phyloP scores from a whole-genome alignment of 1,139 yeast species.

The Trichomonascaceae sp. region DNA sequence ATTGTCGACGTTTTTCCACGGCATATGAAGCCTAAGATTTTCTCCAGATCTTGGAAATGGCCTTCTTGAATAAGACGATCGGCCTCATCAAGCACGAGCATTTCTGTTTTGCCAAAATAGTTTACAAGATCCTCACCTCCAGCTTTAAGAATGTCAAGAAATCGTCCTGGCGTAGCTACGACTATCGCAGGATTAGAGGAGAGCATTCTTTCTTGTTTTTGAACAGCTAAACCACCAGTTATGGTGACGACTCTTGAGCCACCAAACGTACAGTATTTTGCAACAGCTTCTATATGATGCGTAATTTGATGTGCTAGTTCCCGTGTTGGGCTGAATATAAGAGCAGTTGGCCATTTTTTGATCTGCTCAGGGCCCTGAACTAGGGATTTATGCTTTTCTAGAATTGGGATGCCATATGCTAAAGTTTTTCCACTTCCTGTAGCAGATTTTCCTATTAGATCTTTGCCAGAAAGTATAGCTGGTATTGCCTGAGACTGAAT shows the following conservation, averaged over 20 bases:
- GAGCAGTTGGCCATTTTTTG: slow-evolving; percentile 53
- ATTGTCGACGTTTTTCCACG: slow-evolving; percentile 39
- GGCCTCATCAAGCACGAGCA: slow-evolving; percentile 91
- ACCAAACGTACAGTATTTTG: slow-evolving; percentile 49
- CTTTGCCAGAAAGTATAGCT: slow-evolving; percentile 61
- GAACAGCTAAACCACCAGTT: slow-evolving; percentile 93
- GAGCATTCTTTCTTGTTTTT: slow-evolving; percentile 79
- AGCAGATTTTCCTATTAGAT: slow-evolving; percentile 91
- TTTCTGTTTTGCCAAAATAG: slow-evolving; percentile 57
- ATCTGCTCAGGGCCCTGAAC: slow-evolving; percentile 20
- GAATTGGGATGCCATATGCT: slow-evolving; percentile 92
- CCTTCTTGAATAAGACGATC: slow-evolving; percentile 94
- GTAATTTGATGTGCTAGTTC: slow-evolving; percentile 94
- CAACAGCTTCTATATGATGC: slow-evolving; percentile 60
- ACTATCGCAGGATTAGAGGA: slow-evolving; percentile 70
- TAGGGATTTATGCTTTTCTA: slow-evolving; percentile 45
- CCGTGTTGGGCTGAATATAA: slow-evolving; percentile 91
- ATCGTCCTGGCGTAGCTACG: slow-evolving; percentile 96
- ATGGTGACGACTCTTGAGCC: slow-evolving; percentile 62
- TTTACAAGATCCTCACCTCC: slow-evolving; percentile 38
- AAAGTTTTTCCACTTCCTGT: slow-evolving; percentile 98
- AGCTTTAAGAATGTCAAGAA: slow-evolving; percentile 71
- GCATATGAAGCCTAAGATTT: slow-evolving; percentile 53
- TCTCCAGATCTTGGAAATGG: slow-evolving; percentile 88
- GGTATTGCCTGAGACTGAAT: slow-evolving; percentile 82